Conservation (phyloP, 208 protist species). For the Angomonas ambiguus region DNA sequence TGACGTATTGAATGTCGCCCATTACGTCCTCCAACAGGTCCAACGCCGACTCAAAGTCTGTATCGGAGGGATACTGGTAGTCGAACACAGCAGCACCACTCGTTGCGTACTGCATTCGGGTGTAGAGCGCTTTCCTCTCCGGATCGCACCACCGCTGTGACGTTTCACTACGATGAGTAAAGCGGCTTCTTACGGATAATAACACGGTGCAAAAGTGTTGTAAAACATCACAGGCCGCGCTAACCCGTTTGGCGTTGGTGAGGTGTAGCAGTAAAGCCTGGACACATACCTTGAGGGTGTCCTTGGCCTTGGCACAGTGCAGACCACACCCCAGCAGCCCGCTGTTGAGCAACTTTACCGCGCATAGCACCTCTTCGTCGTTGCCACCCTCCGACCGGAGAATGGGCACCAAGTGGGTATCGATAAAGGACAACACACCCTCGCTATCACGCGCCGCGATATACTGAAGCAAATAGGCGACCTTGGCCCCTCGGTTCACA, state of each 20-base stretch:
- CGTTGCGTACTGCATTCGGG: slow-evolving; percentile 22
- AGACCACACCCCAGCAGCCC: slow-evolving; percentile 17
- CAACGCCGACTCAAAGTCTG: slow-evolving; percentile 17
- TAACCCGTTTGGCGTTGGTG: slow-evolving; percentile 14
- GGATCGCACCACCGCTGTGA: background rate
- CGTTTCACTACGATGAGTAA: background rate
- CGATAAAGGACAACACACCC: slow-evolving; percentile 30
- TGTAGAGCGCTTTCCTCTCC: background rate
- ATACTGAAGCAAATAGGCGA: slow-evolving; percentile 21
- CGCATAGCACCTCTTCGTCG: slow-evolving; percentile 35
- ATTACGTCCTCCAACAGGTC: slow-evolving; percentile 24
- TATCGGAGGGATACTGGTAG: slow-evolving; percentile 20
- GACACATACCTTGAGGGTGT: slow-evolving; percentile 7
- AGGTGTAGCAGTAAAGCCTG: slow-evolving; percentile 10
- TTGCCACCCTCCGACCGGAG: slow-evolving; percentile 16
- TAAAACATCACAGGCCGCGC: background rate
- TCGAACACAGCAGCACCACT: slow-evolving; percentile 18
- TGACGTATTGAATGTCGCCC: slow-evolving; percentile 22
- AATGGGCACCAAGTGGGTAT: slow-evolving; percentile 28
- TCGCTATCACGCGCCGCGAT: slow-evolving; percentile 27
- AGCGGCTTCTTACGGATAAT: background rate
- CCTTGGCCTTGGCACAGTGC: background rate
- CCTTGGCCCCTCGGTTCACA: background rate
- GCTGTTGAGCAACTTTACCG: slow-evolving; percentile 29
- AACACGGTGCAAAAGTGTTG: background rate